Evolutionary conservation across 495 filamentous ascomycete species (phyloP).

Genomic region (Platismatia glauca): DNA sequence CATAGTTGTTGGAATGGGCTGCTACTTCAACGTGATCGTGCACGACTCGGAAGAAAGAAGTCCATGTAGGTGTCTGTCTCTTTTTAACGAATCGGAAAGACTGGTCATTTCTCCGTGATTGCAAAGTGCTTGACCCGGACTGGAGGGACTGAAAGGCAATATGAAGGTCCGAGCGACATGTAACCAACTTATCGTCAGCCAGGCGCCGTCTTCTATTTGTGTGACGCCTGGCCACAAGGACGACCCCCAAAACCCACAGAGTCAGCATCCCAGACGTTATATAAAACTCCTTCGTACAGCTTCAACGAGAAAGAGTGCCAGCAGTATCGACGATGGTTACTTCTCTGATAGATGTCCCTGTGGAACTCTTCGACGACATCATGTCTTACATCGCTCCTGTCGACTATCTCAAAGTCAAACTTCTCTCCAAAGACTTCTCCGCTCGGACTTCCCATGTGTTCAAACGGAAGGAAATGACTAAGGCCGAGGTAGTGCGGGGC

Average conservation of each 20-base stretch:
- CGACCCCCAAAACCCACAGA: not conserved
- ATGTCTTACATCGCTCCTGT: not conserved
- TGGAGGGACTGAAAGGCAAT: not conserved
- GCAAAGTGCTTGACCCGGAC: not conserved
- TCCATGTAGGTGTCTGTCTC: not conserved
- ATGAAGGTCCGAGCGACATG: not conserved
- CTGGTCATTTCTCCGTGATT: not conserved
- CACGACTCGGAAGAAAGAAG: not conserved
- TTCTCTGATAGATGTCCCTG: not conserved
- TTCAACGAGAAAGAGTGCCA: not conserved
- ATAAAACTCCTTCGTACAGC: not conserved
- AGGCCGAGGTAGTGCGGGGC: not conserved
- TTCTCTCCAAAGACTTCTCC: not conserved
- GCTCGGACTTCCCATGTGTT: not conserved
- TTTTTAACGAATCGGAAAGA: not conserved
- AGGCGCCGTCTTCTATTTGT: not conserved
- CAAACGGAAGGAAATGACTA: not conserved
- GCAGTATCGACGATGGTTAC: not conserved
- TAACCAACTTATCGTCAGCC: no score
- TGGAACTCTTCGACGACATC: not conserved
- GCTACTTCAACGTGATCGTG: not conserved
- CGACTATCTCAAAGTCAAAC: conserved; percentile 1
- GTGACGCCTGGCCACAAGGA: not conserved
- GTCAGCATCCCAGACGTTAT: not conserved
- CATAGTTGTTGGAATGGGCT: not conserved